A percentile compares a stretch with the other conserved stretches of the same genome.
Evolutionary conservation across 2,329 filamentous ascomycete genomes (phyloP).

Genomic region (Aspergillus niger): DNA sequence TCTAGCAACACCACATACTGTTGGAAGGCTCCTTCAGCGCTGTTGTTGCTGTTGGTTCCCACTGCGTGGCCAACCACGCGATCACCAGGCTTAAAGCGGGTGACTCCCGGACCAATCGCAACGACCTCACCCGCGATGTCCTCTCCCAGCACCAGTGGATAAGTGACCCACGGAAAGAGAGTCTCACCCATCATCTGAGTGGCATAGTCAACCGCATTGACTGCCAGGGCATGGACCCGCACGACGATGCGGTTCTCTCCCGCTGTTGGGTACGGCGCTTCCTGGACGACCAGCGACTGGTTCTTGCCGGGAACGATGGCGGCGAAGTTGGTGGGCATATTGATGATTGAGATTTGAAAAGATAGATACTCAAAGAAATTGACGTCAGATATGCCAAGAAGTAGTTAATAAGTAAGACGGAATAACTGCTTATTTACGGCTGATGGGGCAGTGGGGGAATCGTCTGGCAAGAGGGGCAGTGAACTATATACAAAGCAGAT

Average conservation of each 20-base stretch:
- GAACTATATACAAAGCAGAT: too few species aligned
- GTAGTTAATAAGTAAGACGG: too few species aligned
- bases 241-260: slow-evolving; percentile 33
- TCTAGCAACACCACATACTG: slow-evolving; percentile 26
- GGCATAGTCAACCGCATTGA: slow-evolving; percentile 23
- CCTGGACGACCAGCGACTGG: too few species aligned
- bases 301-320: too few species aligned
- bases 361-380: too few species aligned
- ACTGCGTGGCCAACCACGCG: slow-evolving; percentile 12
- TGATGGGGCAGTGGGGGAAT: too few species aligned
- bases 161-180: background rate
- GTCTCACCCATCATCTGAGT: slow-evolving; percentile 3
- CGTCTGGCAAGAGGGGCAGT: too few species aligned
- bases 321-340: too few species aligned
- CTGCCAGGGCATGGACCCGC: slow-evolving; percentile 21
- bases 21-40: slow-evolving; percentile 27
- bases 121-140: slow-evolving; percentile 17
- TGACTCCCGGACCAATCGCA: slow-evolving; percentile 6
- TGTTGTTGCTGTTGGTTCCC: slow-evolving; percentile 4
- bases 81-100: slow-evolving; percentile 14
- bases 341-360: too few species aligned
- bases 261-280: too few species aligned
- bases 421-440: too few species aligned
- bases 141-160: slow-evolving; percentile 15
- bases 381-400: too few species aligned